Percentiles rank a stretch among this genome's conserved stretches.
Conservation (phyloP, 2,329 filamentous ascomycete genomes). For the Nakataea oryzae region DNA sequence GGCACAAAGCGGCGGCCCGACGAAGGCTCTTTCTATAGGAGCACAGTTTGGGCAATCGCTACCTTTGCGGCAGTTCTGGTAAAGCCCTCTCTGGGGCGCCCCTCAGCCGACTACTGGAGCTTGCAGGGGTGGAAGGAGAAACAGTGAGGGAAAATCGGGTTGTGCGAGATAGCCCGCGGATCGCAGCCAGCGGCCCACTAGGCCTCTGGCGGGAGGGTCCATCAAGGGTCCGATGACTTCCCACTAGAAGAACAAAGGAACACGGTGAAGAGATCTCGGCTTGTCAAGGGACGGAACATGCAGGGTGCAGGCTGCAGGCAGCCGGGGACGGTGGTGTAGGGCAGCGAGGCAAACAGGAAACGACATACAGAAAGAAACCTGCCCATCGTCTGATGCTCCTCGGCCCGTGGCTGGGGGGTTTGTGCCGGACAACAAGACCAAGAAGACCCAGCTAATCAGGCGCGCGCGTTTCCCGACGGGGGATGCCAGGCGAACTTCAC, state of each 20-base stretch:
- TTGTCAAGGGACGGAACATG: neutral
- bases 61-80: neutral
- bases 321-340: neutral
- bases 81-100: neutral
- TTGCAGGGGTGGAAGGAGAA: neutral
- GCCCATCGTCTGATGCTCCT: neutral
- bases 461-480: neutral
- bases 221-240: neutral
- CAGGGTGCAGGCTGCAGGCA: neutral
- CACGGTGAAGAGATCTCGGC: neutral
- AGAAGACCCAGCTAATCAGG: too few species aligned
- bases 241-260: neutral
- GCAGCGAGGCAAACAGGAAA: neutral
- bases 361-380: neutral
- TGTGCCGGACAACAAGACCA: neutral
- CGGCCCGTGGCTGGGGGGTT: too few species aligned
- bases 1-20: neutral
- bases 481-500: neutral
- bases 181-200: neutral
- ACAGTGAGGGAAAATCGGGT: neutral
- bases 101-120: neutral
- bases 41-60: neutral
- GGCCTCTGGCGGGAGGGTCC: neutral
- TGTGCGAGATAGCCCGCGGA: neutral
- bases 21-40: neutral